phyloP scores from a whole-genome alignment of 2,329 filamentous ascomycete genomes.

The Paecilomyces sp. region DNA sequence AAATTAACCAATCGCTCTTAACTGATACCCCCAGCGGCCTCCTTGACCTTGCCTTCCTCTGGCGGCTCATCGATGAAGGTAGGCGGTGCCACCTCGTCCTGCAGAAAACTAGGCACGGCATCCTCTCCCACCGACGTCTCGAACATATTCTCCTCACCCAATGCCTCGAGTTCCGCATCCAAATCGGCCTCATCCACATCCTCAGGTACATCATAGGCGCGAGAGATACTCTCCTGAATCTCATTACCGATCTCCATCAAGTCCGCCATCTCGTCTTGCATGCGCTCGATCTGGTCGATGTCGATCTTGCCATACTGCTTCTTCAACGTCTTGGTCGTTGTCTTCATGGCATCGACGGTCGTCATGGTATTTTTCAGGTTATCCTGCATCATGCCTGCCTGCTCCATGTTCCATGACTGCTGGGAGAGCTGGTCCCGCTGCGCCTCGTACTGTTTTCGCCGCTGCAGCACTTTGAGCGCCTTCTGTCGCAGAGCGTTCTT shows the following conservation, averaged over 20 bases:
- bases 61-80: slow-evolving; percentile 93
- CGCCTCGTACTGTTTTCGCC: slow-evolving; percentile 86
- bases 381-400: slow-evolving; percentile 96
- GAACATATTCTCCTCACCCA: slow-evolving; percentile 89
- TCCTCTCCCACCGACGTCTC: slow-evolving; percentile 60
- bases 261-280: slow-evolving; percentile 99
- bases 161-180: slow-evolving; percentile 89
- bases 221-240: slow-evolving; percentile 87
- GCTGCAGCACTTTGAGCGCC: slow-evolving; percentile 86
- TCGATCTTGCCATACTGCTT: slow-evolving; percentile 97
- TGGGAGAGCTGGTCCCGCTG: slow-evolving; percentile 90
- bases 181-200: slow-evolving; percentile 95
- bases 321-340: slow-evolving; percentile 83
- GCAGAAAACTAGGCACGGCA: slow-evolving; percentile 73
- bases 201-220: slow-evolving; percentile 91
- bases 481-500: slow-evolving; percentile 91
- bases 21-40: slow-evolving; percentile 54
- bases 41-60: slow-evolving; percentile 69
- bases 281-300: slow-evolving; percentile 90
- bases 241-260: slow-evolving; percentile 96
- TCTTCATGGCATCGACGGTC: slow-evolving; percentile 95
- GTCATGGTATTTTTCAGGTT: slow-evolving; percentile 98
- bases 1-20: slow-evolving; percentile 3
- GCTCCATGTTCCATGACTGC: slow-evolving; percentile 99
- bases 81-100: slow-evolving; percentile 74